Conservation (phyloP, 2,329 filamentous ascomycete species). For the Fusarium piperis region DNA sequence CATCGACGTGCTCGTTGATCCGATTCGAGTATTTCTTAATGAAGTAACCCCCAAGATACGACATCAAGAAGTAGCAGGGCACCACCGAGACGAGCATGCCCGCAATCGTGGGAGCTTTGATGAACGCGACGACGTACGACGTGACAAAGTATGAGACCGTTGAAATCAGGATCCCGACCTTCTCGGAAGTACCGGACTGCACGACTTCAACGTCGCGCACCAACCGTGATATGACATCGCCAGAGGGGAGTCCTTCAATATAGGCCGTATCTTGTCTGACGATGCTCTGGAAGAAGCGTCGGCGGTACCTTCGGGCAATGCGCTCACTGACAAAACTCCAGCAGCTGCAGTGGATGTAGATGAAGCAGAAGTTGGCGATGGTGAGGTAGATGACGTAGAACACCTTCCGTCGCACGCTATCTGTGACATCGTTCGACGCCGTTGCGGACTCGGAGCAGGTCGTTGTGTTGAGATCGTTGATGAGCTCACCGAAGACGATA, state of each 20-base stretch:
- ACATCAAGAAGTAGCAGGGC: constrained; percentile 1
- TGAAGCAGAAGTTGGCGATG: constrained; percentile 5
- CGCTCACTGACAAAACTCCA: not conserved
- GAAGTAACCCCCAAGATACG: not conserved
- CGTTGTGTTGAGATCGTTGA: not conserved
- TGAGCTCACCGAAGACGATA: constrained; percentile 1
- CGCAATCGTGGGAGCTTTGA: not conserved
- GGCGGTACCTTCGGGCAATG: not conserved
- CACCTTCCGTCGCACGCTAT: not conserved
- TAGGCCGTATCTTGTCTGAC: not conserved
- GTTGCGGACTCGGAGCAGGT: not conserved
- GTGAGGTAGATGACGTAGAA: not conserved
- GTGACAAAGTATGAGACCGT: not conserved
- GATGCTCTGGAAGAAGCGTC: not conserved
- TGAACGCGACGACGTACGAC: constrained; percentile 2
- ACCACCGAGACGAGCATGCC: constrained; percentile 1
- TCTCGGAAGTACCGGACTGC: constrained; percentile 2
- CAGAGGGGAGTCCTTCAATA: not conserved
- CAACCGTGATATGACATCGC: constrained; percentile 1
- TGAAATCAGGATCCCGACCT: constrained; percentile 1
- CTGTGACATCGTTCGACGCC: not conserved
- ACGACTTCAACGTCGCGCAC: not conserved
- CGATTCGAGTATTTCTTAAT: not conserved
- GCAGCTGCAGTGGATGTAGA: constrained; percentile 3
- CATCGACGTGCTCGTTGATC: not conserved